phyloP scores from a whole-genome alignment of 1,284 basidiomycete species.

The Marasmius oreades region DNA sequence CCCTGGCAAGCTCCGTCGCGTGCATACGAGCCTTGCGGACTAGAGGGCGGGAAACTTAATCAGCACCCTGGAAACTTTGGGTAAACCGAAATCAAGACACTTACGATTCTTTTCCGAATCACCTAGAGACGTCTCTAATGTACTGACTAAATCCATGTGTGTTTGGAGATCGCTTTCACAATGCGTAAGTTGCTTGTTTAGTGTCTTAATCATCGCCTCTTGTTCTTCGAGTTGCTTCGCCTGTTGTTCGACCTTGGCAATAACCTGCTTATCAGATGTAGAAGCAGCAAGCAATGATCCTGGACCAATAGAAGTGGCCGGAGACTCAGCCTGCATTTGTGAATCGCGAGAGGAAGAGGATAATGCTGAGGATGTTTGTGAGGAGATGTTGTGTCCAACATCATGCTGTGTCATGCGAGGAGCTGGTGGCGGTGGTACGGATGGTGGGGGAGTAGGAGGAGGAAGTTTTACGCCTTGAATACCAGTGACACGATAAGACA shows the following conservation, averaged over 20 bases:
- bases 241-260: slow-evolving; percentile 67
- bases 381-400: slow-evolving; percentile 46
- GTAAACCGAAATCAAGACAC: slow-evolving; percentile 29
- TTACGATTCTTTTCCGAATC: slow-evolving; percentile 88
- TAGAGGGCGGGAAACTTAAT: slow-evolving; percentile 31
- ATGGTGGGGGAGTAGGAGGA: slow-evolving; percentile 85
- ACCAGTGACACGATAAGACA: slow-evolving; percentile 54
- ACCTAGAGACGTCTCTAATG: slow-evolving; percentile 78
- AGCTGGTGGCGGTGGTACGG: slow-evolving; percentile 82
- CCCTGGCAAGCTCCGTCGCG: slow-evolving; percentile 80
- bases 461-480: slow-evolving; percentile 74
- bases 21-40: slow-evolving; percentile 90
- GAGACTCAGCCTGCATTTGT: slow-evolving; percentile 54
- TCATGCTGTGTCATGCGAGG: slow-evolving; percentile 43
- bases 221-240: slow-evolving; percentile 77
- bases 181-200: slow-evolving; percentile 88
- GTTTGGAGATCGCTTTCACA: slow-evolving; percentile 89
- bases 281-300: slow-evolving; percentile 32
- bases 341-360: slow-evolving; percentile 63
- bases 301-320: slow-evolving; percentile 59
- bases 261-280: slow-evolving; percentile 50
- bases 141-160: slow-evolving; percentile 86
- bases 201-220: slow-evolving; percentile 86
- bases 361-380: slow-evolving; percentile 45
- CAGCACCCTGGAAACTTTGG: slow-evolving; percentile 16